phyloP scores from a whole-genome alignment of 768 basidiomycete species.

The Boletus coccyginus region DNA sequence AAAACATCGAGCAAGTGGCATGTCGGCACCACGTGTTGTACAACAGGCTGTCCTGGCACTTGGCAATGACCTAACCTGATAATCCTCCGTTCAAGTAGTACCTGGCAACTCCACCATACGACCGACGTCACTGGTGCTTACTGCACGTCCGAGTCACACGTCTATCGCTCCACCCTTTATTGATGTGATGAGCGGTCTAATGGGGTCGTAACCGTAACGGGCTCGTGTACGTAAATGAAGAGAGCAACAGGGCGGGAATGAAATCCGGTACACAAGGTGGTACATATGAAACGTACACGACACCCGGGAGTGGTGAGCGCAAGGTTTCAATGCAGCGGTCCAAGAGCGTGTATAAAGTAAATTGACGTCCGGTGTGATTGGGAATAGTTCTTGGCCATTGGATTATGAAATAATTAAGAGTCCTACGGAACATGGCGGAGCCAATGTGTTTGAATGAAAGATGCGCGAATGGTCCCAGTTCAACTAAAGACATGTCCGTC shows the following conservation, averaged over 20 bases:
- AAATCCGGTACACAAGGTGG: conserved; percentile 2
- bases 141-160: too few relatives aligned
- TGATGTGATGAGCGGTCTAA: background rate
- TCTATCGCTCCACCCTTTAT: background rate
- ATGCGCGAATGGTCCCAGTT: background rate
- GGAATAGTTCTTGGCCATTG: background rate
- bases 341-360: conserved; percentile 8
- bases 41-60: background rate
- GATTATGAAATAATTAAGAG: conserved; percentile 20
- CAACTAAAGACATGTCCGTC: conserved; percentile 14
- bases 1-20: background rate
- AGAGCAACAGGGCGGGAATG: conserved; percentile 18
- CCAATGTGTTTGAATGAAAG: background rate
- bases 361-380: background rate
- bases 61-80: too few relatives aligned
- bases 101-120: too few relatives aligned
- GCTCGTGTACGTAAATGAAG: background rate
- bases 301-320: background rate
- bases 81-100: background rate
- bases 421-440: background rate
- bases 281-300: background rate
- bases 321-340: conserved; percentile 7
- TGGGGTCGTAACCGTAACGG: too few relatives aligned
- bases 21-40: background rate
- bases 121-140: background rate